A percentile compares a stretch with the other conserved stretches of the same genome.
phyloP scores from a whole-genome alignment of 768 basidiomycete genomes.

The Mrakia blollopis region DNA sequence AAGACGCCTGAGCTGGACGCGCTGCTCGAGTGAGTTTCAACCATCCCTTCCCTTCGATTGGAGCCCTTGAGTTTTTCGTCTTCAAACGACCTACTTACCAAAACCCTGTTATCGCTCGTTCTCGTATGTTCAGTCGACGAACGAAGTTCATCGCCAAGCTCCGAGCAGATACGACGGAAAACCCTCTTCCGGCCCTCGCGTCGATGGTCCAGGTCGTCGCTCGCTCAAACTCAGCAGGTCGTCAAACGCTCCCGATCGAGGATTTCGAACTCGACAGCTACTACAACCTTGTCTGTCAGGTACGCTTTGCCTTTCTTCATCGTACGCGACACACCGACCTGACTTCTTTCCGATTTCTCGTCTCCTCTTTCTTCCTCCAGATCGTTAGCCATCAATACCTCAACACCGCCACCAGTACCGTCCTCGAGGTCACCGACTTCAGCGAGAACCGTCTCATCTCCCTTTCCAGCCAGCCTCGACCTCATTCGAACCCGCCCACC shows the following conservation, averaged over 20 bases:
- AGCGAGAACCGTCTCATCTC: not conserved
- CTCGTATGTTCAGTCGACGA: not conserved
- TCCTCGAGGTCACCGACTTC: constrained; percentile 15
- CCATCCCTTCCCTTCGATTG: not conserved
- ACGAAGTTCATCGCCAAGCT: not conserved
- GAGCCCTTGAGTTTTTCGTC: no score
- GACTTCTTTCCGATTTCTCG: not conserved
- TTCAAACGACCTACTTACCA: no score
- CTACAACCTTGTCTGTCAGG: constrained; percentile 9
- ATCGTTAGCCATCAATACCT: not conserved
- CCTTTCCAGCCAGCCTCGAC: not conserved
- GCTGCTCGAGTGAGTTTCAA: not conserved
- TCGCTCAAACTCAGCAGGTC: not conserved
- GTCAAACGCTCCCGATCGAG: not conserved
- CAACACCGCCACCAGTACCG: not conserved
- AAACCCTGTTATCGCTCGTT: not conserved
- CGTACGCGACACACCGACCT: no score
- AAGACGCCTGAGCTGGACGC: not conserved
- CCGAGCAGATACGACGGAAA: not conserved
- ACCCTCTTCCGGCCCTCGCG: not conserved
- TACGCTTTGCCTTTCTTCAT: not conserved
- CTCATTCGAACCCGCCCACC: not conserved
- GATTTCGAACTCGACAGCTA: not conserved
- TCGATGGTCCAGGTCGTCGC: not conserved
- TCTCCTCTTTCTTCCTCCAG: not conserved